These are phyloP conservation scores for Penicillium dipodomyicola DNA, from an alignment of 495 filamentous ascomycete species.

Conservation along the genomic window DNA sequence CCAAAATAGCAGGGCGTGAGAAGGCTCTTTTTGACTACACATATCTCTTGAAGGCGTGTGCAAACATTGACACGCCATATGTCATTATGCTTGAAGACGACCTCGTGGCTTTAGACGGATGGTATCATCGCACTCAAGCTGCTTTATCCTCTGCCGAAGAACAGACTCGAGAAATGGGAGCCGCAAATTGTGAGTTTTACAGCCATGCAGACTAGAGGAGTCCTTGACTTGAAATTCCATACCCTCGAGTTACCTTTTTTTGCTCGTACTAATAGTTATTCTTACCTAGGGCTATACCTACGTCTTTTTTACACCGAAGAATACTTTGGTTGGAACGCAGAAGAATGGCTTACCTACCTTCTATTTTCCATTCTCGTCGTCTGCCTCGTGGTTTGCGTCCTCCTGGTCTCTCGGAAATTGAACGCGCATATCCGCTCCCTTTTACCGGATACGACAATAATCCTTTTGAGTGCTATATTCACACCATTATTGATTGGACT, in stretches of 20 bases:
- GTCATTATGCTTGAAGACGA: constrained; percentile 55
- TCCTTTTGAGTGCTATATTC: constrained; percentile 21
- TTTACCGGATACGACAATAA: constrained; percentile 18
- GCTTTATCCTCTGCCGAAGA: constrained; percentile 38
- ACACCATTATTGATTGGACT: constrained; percentile 32
- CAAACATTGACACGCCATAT: constrained; percentile 35
- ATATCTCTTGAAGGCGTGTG: constrained; percentile 40
- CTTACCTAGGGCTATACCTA: constrained; percentile 44
- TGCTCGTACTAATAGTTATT: too few species aligned
- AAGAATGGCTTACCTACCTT: constrained; percentile 46
- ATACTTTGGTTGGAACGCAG: constrained; percentile 52
- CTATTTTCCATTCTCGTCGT: constrained; percentile 26
- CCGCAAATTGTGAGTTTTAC: background rate
- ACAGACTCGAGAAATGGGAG: constrained; percentile 12
- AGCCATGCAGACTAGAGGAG: too few species aligned
- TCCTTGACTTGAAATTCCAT: too few species aligned
- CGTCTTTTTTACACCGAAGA: constrained; percentile 58
- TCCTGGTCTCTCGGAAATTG: constrained; percentile 9
- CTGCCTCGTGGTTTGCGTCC: constrained; percentile 7
- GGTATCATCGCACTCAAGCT: constrained; percentile 43
- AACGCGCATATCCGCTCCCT: constrained; percentile 1
- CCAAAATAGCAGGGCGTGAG: background rate
- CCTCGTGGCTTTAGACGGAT: constrained; percentile 48
- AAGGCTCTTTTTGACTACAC: background rate
- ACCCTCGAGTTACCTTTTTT: too few species aligned